phyloP scores from a whole-genome alignment of 2,329 filamentous ascomycete species.

The Trichoderma koningii region DNA sequence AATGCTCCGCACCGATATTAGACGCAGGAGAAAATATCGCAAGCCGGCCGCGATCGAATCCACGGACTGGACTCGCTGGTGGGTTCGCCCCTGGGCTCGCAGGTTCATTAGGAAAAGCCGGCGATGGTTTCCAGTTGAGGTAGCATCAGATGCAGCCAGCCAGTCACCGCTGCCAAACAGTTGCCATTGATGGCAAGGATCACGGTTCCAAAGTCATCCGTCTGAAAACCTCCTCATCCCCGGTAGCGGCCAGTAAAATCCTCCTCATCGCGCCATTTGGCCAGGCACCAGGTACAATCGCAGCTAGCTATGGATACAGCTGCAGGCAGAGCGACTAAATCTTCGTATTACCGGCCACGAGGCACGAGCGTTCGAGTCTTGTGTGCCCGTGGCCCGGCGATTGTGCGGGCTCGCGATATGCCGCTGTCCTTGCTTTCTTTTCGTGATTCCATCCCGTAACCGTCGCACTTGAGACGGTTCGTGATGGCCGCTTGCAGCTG shows the following conservation, averaged over 20 bases:
- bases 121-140: neutral
- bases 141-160: neutral
- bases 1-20: neutral
- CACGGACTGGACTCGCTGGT: constrained; percentile 2
- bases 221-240: constrained; percentile 13
- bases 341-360: neutral
- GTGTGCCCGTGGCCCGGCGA: constrained; percentile 18
- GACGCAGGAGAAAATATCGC: constrained; percentile 17
- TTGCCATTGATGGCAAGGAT: constrained; percentile 1
- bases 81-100: constrained; percentile 9
- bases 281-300: constrained; percentile 9
- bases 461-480: constrained; percentile 14
- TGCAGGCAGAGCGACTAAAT: neutral
- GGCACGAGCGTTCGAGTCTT: constrained; percentile 11
- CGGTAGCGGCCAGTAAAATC: constrained; percentile 15
- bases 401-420: constrained; percentile 13
- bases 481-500: constrained; percentile 19
- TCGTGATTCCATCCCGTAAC: constrained; percentile 8
- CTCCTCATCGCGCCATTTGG: constrained; percentile 22
- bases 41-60: neutral
- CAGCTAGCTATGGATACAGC: neutral
- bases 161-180: neutral
- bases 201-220: constrained; percentile 9
- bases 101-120: neutral
- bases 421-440: neutral